Conservation (phyloP, 306 rosid species). For the Prunus armeniaca region DNA sequence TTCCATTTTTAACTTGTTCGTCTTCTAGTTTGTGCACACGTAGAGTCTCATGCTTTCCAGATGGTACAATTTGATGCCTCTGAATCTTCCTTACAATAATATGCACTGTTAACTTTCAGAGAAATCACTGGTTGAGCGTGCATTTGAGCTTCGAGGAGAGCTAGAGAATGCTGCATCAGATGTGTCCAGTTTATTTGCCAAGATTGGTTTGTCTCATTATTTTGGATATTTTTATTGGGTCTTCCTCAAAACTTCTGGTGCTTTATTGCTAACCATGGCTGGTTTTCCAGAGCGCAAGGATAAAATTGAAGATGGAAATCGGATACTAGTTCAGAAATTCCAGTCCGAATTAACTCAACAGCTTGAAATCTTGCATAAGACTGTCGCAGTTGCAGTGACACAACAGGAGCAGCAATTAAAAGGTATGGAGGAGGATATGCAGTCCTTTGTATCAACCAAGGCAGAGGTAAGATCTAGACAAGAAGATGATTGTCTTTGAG, state of each 20-base stretch:
- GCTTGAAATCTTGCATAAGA: conserved; percentile 91
- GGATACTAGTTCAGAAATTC: conserved; percentile 67
- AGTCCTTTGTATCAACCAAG: conserved; percentile 79
- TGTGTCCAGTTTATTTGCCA: conserved; percentile 79
- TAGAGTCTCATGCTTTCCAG: neutral
- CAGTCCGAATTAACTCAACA: conserved; percentile 84
- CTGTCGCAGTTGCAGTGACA: conserved; percentile 83
- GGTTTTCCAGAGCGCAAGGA: conserved; percentile 72
- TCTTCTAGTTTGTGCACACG: neutral
- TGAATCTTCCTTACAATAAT: neutral
- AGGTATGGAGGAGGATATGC: conserved; percentile 95
- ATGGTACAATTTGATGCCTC: neutral
- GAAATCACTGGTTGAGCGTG: conserved; percentile 79
- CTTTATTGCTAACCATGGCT: conserved; percentile 10
- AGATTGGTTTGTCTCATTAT: conserved; percentile 68
- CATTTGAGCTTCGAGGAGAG: conserved; percentile 87
- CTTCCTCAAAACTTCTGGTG: conserved; percentile 9
- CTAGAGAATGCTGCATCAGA: conserved; percentile 96
- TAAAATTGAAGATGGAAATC: conserved; percentile 82
- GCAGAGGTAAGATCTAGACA: conserved; percentile 50
- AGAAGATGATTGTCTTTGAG: conserved; percentile 10
- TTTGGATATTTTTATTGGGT: neutral
- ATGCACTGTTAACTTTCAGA: conserved; percentile 40
- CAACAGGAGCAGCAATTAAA: conserved; percentile 85
- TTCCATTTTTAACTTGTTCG: neutral